phyloP scores from a whole-genome alignment of 108 stramenopile species.

The Schizochytrium sp. region DNA sequence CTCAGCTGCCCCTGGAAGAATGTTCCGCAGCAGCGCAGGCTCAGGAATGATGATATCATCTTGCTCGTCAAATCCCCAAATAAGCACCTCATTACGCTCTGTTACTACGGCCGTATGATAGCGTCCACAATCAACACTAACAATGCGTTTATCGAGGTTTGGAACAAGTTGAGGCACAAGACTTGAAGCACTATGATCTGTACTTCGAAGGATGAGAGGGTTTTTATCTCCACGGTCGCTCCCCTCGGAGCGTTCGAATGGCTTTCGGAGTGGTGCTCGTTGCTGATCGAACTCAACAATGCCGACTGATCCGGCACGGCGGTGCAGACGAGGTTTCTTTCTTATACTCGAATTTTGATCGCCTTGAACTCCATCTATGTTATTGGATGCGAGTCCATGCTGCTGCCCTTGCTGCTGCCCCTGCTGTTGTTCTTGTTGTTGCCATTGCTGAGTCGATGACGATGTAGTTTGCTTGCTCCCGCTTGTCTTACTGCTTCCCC shows the following conservation, averaged over 20 bases:
- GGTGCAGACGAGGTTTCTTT: too few species aligned
- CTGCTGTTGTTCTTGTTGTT: neutral
- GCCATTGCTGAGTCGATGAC: neutral
- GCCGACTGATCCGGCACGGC: too few species aligned
- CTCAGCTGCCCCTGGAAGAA: constrained; percentile 53
- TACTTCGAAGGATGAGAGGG: neutral
- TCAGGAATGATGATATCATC: neutral
- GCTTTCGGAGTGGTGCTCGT: neutral
- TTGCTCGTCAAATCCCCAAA: constrained; percentile 38
- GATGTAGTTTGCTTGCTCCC: too few species aligned
- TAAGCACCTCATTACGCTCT: neutral
- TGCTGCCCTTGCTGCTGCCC: neutral
- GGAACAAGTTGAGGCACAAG: constrained; percentile 24
- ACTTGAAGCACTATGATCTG: neutral
- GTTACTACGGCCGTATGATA: constrained; percentile 38
- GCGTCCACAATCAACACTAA: constrained; percentile 29
- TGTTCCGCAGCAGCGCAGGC: neutral
- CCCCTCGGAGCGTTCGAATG: neutral
- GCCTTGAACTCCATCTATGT: neutral
- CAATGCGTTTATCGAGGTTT: neutral
- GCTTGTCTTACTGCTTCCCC: too few species aligned
- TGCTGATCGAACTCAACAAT: neutral
- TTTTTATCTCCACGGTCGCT: neutral
- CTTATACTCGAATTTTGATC: neutral
- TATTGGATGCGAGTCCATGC: neutral